These are phyloP conservation scores for Termitomyces sp. DNA, from an alignment of 768 basidiomycete genomes.

Conservation along the genomic window DNA sequence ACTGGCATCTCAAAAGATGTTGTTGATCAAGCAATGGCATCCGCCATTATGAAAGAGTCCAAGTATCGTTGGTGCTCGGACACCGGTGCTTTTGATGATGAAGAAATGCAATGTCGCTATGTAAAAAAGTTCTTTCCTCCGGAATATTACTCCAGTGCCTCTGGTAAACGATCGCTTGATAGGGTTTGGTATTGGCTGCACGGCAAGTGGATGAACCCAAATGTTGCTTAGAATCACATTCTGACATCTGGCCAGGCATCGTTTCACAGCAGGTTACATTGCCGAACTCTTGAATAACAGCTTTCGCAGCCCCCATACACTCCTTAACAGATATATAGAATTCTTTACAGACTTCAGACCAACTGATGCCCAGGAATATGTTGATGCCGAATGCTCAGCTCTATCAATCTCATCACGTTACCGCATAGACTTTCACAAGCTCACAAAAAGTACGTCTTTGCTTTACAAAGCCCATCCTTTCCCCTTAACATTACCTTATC, in stretches of 20 bases:
- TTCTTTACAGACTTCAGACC: conserved; percentile 34
- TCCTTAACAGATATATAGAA: conserved; percentile 36
- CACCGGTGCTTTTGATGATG: conserved; percentile 36
- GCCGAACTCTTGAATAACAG: conserved; percentile 34
- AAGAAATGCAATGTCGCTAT: conserved; percentile 28
- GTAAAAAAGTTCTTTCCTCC: conserved; percentile 32
- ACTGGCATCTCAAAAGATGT: conserved; percentile 42
- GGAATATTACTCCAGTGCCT: conserved; percentile 19
- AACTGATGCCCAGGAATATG: conserved; percentile 30
- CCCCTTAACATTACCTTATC: not conserved
- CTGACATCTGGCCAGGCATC: conserved; percentile 26
- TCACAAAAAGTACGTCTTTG: conserved; percentile 31
- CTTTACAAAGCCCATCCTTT: not conserved
- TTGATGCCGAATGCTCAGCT: conserved; percentile 23
- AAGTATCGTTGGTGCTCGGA: conserved; percentile 40
- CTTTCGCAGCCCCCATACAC: conserved; percentile 32
- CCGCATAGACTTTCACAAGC: conserved; percentile 35
- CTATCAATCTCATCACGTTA: conserved; percentile 31
- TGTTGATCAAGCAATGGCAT: conserved; percentile 40
- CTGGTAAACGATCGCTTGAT: conserved; percentile 29
- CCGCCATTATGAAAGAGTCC: conserved; percentile 42
- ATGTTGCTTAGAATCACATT: not conserved
- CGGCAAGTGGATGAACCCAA: conserved; percentile 28
- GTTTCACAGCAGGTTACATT: conserved; percentile 40
- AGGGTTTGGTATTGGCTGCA: conserved; percentile 41